phyloP scores from a whole-genome alignment of 176 grass and related monocot species.

The Triticum turgidum region DNA sequence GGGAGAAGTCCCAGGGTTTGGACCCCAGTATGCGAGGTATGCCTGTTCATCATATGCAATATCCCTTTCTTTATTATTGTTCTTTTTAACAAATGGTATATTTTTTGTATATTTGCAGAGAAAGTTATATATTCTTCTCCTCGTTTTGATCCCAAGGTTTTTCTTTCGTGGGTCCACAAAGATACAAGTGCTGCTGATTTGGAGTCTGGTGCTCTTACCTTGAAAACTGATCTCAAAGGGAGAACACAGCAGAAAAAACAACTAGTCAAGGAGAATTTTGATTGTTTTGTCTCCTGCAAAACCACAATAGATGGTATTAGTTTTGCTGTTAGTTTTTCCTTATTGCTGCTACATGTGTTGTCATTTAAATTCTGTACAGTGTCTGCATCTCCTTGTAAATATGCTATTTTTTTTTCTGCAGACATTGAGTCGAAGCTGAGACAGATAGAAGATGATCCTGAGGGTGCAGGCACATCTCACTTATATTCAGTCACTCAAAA shows the following conservation, averaged over 20 bases:
- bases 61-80: conserved; percentile 11
- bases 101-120: conserved; percentile 58
- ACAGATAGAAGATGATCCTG: conserved; percentile 99
- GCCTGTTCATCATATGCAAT: conserved; percentile 27
- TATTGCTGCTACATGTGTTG: conserved; percentile 21
- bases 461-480: conserved; percentile 93
- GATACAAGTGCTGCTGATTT: conserved; percentile 92
- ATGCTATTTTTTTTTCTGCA: conserved; percentile 25
- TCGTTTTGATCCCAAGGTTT: conserved; percentile 92
- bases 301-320: conserved; percentile 94
- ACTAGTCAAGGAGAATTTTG: conserved; percentile 98
- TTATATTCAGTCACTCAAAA: conserved; percentile 85
- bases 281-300: conserved; percentile 99
- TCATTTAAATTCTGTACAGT: conserved; percentile 15
- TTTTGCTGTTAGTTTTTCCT: conserved; percentile 21
- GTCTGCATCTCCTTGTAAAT: conserved; percentile 38
- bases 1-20: conserved; percentile 77
- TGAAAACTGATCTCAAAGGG: conserved; percentile 99
- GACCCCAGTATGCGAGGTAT: conserved; percentile 89
- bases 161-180: conserved; percentile 94
- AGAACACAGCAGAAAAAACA: conserved; percentile 99
- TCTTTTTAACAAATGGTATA: conserved; percentile 14
- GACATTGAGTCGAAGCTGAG: conserved; percentile 94
- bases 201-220: conserved; percentile 89
- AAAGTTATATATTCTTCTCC: conserved; percentile 96